Conservation (phyloP, 139 green algal species). For the Monoraphidium neglectum region DNA sequence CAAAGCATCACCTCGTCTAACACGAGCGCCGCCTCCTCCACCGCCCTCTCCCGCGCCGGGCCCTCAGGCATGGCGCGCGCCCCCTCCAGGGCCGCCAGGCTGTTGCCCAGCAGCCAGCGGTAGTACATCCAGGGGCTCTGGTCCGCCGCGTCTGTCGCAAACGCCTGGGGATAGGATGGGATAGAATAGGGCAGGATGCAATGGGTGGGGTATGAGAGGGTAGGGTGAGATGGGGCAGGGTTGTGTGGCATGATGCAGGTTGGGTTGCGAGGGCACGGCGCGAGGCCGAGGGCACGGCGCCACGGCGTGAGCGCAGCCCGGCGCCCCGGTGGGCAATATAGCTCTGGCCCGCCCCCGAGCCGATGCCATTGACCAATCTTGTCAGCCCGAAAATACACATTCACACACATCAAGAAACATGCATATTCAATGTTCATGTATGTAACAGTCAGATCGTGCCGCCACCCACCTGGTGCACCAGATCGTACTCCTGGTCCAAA, state of each 20-base stretch:
- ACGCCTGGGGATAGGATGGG: slow-evolving; percentile 58
- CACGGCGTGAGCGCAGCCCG: too few species aligned
- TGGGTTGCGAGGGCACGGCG: too few species aligned
- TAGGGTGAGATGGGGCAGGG: too few species aligned
- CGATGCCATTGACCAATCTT: too few species aligned
- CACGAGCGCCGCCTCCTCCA: slow-evolving; percentile 3
- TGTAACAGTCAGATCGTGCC: too few species aligned
- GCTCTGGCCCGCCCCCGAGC: too few species aligned
- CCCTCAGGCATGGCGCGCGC: slow-evolving; percentile 3
- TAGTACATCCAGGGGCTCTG: slow-evolving; percentile 97
- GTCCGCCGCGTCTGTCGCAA: slow-evolving; percentile 93
- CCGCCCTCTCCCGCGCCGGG: neutral
- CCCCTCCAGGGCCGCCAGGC: slow-evolving; percentile 44
- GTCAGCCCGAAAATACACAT: neutral
- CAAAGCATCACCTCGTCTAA: slow-evolving; percentile 9
- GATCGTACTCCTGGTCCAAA: slow-evolving; percentile 88
- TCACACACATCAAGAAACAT: neutral
- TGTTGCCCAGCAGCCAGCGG: slow-evolving; percentile 83
- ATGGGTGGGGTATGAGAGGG: too few species aligned
- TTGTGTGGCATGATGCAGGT: too few species aligned
- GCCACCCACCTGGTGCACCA: slow-evolving; percentile 74
- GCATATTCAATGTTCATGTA: too few species aligned
- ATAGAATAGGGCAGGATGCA: too few species aligned
- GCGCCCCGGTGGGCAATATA: too few species aligned
- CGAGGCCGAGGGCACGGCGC: too few species aligned